Evolutionary conservation across 768 basidiomycete species (phyloP), one percentile per base, ranked within the genome.

Genomic region (Suillus spraguei): DNA sequence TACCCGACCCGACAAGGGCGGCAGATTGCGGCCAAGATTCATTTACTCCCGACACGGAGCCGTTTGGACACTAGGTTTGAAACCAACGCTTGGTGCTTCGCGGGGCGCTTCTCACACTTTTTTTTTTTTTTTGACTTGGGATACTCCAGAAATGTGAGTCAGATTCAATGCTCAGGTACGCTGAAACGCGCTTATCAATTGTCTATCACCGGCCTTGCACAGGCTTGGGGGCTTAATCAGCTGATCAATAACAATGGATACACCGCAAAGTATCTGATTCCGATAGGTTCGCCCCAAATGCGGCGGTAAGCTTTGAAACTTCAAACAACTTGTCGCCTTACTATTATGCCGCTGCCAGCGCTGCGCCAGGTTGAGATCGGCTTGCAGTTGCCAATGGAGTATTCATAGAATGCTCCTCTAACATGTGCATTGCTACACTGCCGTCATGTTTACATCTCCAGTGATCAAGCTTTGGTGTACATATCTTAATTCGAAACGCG

Each of bases 161-260:
- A n/a, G n/a, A n/a, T n/a, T n/a, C n/a, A n/a, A n/a, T 28, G 16
- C 6, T 32, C 60, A 61, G 60, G 60, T 58, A 61, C 60, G 24
- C 9, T n/a, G 2, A 33, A 11, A 10, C 5, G 36, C 60, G 60
- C 41, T 24, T 61, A 61, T 61, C 55, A 61, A 8, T 59, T 5
- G 49, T 56, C 59, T 59, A 58, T 61, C 60, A 58, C 38, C 56
- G 56, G 56, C 56, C 53, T 61, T 58, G n/a, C 50, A 59, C 60
- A 36, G 50, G 17, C 52, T 54, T 10, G 60, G 47, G 32, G 32
- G 16, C 28, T 39, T 58, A 9, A 58, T 56, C 55, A 24, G 24
- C 36, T 38, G n/a, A 38, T 17, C 36, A 16, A 39, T 56, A 36
- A 11, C 22, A 38, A 6, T 39, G 24, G 55, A 5, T 41, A 39